Evolutionary conservation across 2,329 filamentous ascomycete genomes (phyloP).

Genomic region (Phaeosphaeria sp.): DNA sequence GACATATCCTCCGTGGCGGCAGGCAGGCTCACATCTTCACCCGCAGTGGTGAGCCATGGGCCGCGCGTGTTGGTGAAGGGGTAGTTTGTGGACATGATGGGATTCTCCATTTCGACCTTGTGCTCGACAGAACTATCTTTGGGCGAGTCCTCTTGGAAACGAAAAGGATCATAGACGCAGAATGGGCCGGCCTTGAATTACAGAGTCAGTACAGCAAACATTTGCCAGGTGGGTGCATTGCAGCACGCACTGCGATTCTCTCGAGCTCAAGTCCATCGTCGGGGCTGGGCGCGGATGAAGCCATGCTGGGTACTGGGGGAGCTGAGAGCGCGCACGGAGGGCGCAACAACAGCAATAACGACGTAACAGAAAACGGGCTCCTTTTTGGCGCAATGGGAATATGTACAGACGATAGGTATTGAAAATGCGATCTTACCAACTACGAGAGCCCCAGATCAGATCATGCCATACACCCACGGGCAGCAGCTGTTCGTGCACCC

Average conservation of each 20-base stretch:
- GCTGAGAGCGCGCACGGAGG: background rate
- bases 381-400: background rate
- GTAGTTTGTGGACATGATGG: conserved; percentile 43
- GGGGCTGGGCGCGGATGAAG: conserved; percentile 14
- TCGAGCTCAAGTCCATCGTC: conserved; percentile 48
- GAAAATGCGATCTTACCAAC: conserved; percentile 22
- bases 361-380: conserved; percentile 2
- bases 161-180: conserved; percentile 47
- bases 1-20: conserved; percentile 38
- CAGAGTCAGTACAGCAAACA: conserved; percentile 33
- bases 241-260: conserved; percentile 47
- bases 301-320: conserved; percentile 35
- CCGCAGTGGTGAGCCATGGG: conserved; percentile 44
- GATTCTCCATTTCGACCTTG: conserved; percentile 38
- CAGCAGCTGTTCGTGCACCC: background rate
- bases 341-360: conserved; percentile 1
- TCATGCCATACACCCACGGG: conserved; percentile 18
- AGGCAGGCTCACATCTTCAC: conserved; percentile 41
- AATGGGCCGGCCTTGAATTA: conserved; percentile 45
- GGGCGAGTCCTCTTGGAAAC: conserved; percentile 15
- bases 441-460: conserved; percentile 6
- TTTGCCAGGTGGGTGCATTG: background rate
- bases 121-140: background rate
- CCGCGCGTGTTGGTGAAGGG: conserved; percentile 40
- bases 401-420: background rate